Evolutionary conservation across 495 filamentous ascomycete species (phyloP), one percentile per base, ranked within the genome.

Genomic region (Poronia punctata): DNA sequence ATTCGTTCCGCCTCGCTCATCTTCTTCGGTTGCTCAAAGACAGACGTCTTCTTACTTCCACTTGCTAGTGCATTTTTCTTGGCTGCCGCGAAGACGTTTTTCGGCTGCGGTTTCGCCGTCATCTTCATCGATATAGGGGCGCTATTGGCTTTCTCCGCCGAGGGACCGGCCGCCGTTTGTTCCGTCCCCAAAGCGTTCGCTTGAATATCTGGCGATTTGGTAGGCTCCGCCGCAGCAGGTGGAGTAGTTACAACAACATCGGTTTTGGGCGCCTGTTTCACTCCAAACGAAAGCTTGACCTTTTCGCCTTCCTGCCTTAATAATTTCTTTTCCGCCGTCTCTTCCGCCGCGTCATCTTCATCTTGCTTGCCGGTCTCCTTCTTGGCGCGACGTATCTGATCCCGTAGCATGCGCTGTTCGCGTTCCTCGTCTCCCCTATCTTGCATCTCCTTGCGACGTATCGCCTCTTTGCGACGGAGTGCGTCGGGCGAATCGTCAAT

Each of bases 1-100:
- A 92, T 92, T 41, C 87, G 70, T 47, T 93, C 87, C n/a, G 83
- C 83, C 59, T 92, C 84, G 46, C 82, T 85, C 74, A 92, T 87
- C 67, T 84, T 86, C 46, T 84, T 85, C 2, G 76, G 74, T 29
- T 68, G 72, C 35, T 79, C 69, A n/a, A 57, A 57, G 20, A 67
- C 58, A 0, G 49, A 36, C 4, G 71, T 63, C 56, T 84, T 84
- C 65, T 83, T 84, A 9, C 70, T 65, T 3, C 69, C 70, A 1
- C 62, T 56, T 11, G 65, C 54, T 17, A 84, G 62, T 2, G 76
- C 76, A 38, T 82, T 84, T 61, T 83, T 88, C 47, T 73, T 73
- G 4, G 74, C 69, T 0, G 70, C 64, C n/a, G 81, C 76, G 58
- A 92, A 93, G 7, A 92, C 83, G 43, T 93, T 93, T 62, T 93